These are phyloP conservation scores for Acanthamoeba healyi DNA, from an alignment of 208 protist species.

Conservation along the genomic window DNA sequence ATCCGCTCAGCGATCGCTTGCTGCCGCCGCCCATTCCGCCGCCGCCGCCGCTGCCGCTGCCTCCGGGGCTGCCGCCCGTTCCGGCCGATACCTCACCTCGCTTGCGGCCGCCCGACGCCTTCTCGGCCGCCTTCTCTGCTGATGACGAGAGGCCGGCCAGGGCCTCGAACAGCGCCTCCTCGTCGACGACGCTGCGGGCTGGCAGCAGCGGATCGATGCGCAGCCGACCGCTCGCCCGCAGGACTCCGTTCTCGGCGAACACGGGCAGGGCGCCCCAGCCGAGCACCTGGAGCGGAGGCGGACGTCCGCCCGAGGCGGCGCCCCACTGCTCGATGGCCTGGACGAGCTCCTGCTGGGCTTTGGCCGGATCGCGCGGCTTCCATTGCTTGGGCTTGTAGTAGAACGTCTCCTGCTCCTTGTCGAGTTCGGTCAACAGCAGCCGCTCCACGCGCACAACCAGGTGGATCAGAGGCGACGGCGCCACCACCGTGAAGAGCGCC, in stretches of 20 bases:
- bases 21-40: neutral
- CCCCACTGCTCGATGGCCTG: slow-evolving; percentile 15
- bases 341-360: neutral
- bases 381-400: slow-evolving; percentile 52
- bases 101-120: neutral
- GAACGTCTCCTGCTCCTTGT: slow-evolving; percentile 65
- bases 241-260: neutral
- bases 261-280: slow-evolving; percentile 15
- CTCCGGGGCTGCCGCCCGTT: neutral
- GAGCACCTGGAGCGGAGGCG: slow-evolving; percentile 2
- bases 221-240: slow-evolving; percentile 7
- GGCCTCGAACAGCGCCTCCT: slow-evolving; percentile 54
- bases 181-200: neutral
- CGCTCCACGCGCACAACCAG: slow-evolving; percentile 42
- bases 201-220: neutral
- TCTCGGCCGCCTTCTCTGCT: slow-evolving; percentile 18
- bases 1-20: neutral
- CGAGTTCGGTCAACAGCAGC: slow-evolving; percentile 41
- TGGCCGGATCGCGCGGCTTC: neutral
- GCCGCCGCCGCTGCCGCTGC: neutral
- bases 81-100: neutral
- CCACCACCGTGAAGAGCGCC: slow-evolving; percentile 53
- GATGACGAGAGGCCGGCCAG: slow-evolving; percentile 20
- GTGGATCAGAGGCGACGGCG: slow-evolving; percentile 16
- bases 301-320: neutral